phyloP scores from a whole-genome alignment of 1,284 basidiomycete genomes.

The Cutaneotrichosporon curvatum region DNA sequence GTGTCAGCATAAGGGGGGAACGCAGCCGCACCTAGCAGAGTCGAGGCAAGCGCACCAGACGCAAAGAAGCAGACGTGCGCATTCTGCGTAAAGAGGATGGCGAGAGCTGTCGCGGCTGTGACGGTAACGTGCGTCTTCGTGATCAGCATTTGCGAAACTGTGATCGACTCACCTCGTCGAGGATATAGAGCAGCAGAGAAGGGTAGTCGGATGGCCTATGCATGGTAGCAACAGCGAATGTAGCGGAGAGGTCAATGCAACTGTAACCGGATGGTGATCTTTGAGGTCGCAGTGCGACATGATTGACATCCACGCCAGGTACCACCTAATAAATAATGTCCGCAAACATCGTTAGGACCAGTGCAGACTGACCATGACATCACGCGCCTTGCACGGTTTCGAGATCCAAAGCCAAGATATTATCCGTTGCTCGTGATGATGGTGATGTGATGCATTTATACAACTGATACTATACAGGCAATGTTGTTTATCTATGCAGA shows the following conservation, averaged over 20 bases:
- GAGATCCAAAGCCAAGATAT: too few species aligned
- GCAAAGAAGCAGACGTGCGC: conserved; percentile 63
- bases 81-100: conserved; percentile 61
- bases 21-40: conserved; percentile 40
- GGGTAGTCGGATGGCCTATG: conserved; percentile 34
- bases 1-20: conserved; percentile 12
- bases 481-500: not conserved
- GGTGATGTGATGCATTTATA: not conserved
- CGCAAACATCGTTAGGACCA: too few species aligned
- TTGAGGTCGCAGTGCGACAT: too few species aligned
- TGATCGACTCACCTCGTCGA: conserved; percentile 31
- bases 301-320: too few species aligned
- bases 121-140: conserved; percentile 51
- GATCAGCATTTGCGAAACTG: not conserved
- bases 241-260: too few species aligned
- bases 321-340: too few species aligned
- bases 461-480: not conserved
- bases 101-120: conserved; percentile 54
- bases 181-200: conserved; percentile 29
- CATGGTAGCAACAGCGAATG: too few species aligned
- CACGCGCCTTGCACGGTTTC: too few species aligned
- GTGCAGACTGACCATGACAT: too few species aligned
- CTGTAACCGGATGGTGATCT: too few species aligned
- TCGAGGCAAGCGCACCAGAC: conserved; percentile 58
- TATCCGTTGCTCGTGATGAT: too few species aligned